Conservation (phyloP, 305 asterid species). For the Rubia peregrina region DNA sequence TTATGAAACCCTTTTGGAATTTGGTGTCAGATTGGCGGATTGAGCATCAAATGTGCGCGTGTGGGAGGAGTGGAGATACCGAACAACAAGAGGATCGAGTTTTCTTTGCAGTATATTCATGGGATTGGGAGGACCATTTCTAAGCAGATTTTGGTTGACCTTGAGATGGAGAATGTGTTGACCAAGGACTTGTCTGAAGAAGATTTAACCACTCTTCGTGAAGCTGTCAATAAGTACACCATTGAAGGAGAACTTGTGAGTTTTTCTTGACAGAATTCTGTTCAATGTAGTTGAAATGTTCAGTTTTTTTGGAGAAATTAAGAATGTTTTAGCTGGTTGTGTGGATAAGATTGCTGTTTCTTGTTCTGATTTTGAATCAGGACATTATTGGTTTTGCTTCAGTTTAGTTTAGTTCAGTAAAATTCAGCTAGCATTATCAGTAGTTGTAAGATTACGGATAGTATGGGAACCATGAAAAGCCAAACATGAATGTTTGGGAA, state of each 20-base stretch:
- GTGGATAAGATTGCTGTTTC: neutral
- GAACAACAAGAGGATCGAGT: constrained; percentile 87
- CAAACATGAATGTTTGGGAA: neutral
- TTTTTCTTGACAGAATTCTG: neutral
- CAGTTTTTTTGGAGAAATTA: neutral
- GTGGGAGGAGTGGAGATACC: constrained; percentile 98
- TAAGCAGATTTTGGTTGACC: constrained; percentile 59
- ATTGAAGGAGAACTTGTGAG: constrained; percentile 94
- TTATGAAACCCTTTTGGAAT: neutral
- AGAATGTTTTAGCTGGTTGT: neutral
- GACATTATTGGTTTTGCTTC: neutral
- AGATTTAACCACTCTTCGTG: constrained; percentile 83
- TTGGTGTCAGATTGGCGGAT: constrained; percentile 52
- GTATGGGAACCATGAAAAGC: neutral
- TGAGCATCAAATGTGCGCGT: constrained; percentile 84
- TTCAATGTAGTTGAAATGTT: neutral
- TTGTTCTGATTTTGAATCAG: neutral
- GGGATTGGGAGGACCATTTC: constrained; percentile 83
- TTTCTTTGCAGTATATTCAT: constrained; percentile 84
- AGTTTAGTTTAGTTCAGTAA: neutral
- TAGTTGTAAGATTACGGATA: neutral
- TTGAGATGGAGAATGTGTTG: constrained; percentile 62
- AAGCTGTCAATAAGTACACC: constrained; percentile 89
- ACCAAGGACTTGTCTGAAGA: constrained; percentile 86
- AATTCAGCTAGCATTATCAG: neutral